Base-by-base conservation (phyloP, 2,329 filamentous ascomycete genomes). In the Neonectria magnoliae region DNA sequence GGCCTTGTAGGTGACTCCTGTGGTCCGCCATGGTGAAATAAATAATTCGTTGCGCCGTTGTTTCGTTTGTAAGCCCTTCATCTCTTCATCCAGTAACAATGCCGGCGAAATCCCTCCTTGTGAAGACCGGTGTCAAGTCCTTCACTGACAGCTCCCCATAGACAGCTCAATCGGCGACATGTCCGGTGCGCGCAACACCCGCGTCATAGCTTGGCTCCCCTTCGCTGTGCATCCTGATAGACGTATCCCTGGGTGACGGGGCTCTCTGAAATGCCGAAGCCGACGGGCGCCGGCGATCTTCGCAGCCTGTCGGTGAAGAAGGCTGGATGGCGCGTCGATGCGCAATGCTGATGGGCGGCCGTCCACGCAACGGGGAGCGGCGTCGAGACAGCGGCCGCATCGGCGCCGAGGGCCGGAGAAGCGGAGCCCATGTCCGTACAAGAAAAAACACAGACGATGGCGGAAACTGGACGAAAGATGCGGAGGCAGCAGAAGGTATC, bases 281-380 rank as follows among this genome's bases (percentile, higher is more conserved):
- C 73, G 63, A 68, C 63, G 44, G 62, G 70, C 22, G 84, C 81
- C 5, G 88, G 85, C 3, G 85, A 83, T 71, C 84, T 87, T 62
- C 85, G 85, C 55, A 93, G 79, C 56, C 84, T 83, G 31, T 87
- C 82, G 0, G 91, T 91, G 80, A 94, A 93, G 79, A 94, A 94
- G 1, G 93, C 91, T 0, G 92, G 92, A 69, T 94, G 92, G 27
- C 87, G 81, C 42, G 82, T 83, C 1, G 91, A 87, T 10, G 87
- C 81, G 75, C 66, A 69, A 52, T 65, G 64, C n/a, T 58, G 54
- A 11, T 57, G 63, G 20, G 61, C 59, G 6, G 61, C 36, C 14
- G 36, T 60, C 59, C 55, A 62, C 16, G 47, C 41, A 41, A 36
- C n/a, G 13, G 65, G 52, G 18, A 50, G 65, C 27, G 58, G 66